Conservation (phyloP, 345 rosid genomes). For the Corchorus olitorius region DNA sequence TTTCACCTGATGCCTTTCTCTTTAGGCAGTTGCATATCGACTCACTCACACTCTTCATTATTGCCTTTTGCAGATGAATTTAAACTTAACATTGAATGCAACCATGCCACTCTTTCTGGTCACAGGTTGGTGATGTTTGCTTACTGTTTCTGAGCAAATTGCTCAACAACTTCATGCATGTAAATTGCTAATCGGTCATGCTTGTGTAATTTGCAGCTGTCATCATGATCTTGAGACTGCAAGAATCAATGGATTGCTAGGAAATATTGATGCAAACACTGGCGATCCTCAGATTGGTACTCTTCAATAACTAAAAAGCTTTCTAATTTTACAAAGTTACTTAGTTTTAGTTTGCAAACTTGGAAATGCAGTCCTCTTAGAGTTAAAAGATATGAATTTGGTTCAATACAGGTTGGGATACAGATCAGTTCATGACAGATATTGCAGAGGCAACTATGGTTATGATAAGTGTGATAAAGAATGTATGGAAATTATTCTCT, state of each 20-base stretch:
- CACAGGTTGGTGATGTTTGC: constrained; percentile 52
- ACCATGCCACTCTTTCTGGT: constrained; percentile 97
- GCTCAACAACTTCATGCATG: background rate
- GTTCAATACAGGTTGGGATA: constrained; percentile 78
- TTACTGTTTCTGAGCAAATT: background rate
- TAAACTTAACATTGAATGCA: constrained; percentile 87
- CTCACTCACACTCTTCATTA: background rate
- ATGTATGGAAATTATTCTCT: constrained; percentile 44
- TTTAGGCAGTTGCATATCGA: background rate
- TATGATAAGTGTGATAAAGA: constrained; percentile 84
- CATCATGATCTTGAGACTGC: constrained; percentile 96
- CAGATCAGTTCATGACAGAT: constrained; percentile 91
- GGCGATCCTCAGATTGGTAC: constrained; percentile 93
- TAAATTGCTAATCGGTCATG: background rate
- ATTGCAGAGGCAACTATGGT: constrained; percentile 85
- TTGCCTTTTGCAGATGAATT: constrained; percentile 54
- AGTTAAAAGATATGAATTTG: constrained; percentile 12
- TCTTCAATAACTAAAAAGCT: background rate
- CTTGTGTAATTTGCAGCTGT: constrained; percentile 49
- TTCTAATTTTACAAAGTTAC: too few relatives aligned
- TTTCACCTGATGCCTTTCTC: too few relatives aligned
- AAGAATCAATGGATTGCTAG: constrained; percentile 80
- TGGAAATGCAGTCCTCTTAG: background rate
- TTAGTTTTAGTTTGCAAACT: background rate
- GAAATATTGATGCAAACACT: constrained; percentile 92